Base-by-base conservation (phyloP, 192 early-diverging fungal species). In the Tieghemiomyces parasiticus region DNA sequence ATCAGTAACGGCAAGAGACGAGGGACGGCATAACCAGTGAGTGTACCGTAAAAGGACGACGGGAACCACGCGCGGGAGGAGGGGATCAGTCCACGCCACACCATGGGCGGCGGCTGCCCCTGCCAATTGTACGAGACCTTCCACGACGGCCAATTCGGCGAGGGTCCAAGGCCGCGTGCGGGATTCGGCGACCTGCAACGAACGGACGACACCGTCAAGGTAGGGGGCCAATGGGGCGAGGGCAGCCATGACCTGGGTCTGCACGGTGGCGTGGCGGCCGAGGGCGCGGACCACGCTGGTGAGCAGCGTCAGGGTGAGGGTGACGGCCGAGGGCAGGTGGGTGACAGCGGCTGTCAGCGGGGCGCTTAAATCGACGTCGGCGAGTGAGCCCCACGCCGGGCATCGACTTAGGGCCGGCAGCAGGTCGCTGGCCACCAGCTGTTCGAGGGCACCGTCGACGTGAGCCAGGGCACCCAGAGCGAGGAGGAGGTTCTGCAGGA, bases 21-120 rank as follows among this genome's bases (percentile, higher is more conserved):
- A 24, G 13, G 52, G 52, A 3, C 52, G 52, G 25, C 52, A 54
- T 9, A 54, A 25, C 52, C 52, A 54, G 30, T 54, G 29, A 3
- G 29, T n/a, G 25, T 54, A 54, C 14, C 52, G 52, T 28, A 54
- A n/a, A 12, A 54, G 25, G n/a, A 54, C 29, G 52, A 28, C 25
- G 19, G 25, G 4, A 4, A 31, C 32, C 9, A 34, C 4, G 9
- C 4, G 8, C 4, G 52, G 52, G 3, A 54, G n/a, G 6, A 54
- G 32, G 19, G 52, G 3, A 4, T 4, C 4, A 28, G 22, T 4
- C 52, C 52, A 54, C 19, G 4, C 9, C 13, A 8, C 4, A 34
- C 19, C 52, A 34, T 54, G 52, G 26, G 52, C 16, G 12, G 30
- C 52, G 3, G 30, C 52, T 3, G 52, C 52, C 3, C 13, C n/a